Evolutionary conservation across 2,329 filamentous ascomycete genomes (phyloP), one percentile per base, ranked within the genome.

Genomic region (Fusarium sp.): DNA sequence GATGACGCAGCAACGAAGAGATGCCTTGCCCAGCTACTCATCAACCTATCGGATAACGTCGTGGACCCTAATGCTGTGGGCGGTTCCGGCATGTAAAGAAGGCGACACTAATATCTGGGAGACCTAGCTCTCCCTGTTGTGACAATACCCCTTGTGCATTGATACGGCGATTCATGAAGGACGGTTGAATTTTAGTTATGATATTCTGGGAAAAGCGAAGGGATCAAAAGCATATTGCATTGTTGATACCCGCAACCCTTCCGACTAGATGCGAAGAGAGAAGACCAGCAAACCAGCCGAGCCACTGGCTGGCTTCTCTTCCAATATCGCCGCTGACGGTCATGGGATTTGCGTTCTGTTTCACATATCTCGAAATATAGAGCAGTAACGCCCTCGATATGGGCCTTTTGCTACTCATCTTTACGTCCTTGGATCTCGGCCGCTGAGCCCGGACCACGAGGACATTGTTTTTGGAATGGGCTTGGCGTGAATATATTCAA

Each of bases 1-100:
- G 96, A 99, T 77, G 96, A 99, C 78, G 96, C 96, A 16, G 96
- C 96, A 2, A 99, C 96, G 1, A 99, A 99, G 85, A 91, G 96
- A 63, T 99, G 96, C 80, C 90, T 99, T 34, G 93, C 94, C n/a
- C 96, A 98, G 81, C 89, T 99, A 11, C 87, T 98, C 64, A 97
- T 98, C 82, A 98, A 98, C 78, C 88, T 99, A 57, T 97, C 93
- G 12, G 96, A 98, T 81, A 95, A 93, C 72, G 91, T 94, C 63
- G 90, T 85, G 55, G 87, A 88, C 50, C 77, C 78, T 50, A 76
- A 74, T 63, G 77, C 77, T 34, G 73, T 76, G n/a, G 77, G 76
- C 34, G 75, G 80, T 20, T 76, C 76, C 55, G 75, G 68, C 74
- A 80, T 81, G 76, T 81, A 69, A 77, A 48, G 43, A 50, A 47